Evolutionary conservation across 495 filamentous ascomycete genomes (phyloP).

Genomic region (Podospora tetraspora): DNA sequence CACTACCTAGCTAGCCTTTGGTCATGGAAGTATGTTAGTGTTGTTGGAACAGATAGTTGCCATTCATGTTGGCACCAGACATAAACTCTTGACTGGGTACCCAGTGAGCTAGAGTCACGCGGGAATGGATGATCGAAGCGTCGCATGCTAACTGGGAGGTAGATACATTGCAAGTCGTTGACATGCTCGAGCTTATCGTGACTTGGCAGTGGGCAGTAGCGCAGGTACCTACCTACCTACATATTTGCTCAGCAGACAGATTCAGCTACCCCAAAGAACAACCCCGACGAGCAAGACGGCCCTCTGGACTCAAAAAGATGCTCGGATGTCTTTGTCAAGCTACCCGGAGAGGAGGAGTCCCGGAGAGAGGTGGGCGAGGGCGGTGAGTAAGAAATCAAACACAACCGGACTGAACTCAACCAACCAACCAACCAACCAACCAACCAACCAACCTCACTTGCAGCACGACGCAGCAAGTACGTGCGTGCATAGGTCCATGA

Average conservation of each 20-base stretch:
- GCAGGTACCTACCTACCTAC: too few relatives aligned
- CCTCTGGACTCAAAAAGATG: too few relatives aligned
- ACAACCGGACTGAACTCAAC: too few relatives aligned
- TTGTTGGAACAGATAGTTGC: not conserved
- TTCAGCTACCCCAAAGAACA: too few relatives aligned
- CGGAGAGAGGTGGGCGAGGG: not conserved
- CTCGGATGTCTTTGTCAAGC: not conserved
- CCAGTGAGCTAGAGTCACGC: too few relatives aligned
- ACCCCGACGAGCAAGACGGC: too few relatives aligned
- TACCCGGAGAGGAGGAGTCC: not conserved
- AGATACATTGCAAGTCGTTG: too few relatives aligned
- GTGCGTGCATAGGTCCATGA: not conserved
- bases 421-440: too few relatives aligned
- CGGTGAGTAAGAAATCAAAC: not conserved
- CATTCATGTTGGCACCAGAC: not conserved
- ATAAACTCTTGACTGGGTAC: not conserved
- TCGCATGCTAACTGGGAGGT: not conserved
- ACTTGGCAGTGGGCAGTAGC: not conserved
- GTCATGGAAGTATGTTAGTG: not conserved
- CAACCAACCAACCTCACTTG: not conserved
- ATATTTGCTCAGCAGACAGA: not conserved
- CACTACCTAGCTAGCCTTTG: too few relatives aligned
- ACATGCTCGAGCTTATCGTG: too few relatives aligned
- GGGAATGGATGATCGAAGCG: not conserved
- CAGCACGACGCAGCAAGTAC: not conserved